These are phyloP conservation scores for Ophiostoma ips DNA, from an alignment of 2,329 filamentous ascomycete species.

Conservation along the genomic window DNA sequence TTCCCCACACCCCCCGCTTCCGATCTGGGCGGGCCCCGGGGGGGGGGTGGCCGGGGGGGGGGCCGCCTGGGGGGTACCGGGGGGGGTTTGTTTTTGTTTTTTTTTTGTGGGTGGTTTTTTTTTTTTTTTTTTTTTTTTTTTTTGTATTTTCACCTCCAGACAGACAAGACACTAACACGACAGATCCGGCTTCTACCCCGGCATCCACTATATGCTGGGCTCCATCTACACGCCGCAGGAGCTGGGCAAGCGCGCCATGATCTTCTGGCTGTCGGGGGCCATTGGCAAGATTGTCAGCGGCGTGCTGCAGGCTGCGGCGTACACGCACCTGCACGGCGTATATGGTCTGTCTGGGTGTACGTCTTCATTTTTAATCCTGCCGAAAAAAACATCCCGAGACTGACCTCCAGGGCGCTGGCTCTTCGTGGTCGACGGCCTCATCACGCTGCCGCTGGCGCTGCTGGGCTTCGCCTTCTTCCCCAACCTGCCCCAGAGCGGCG, in stretches of 20 bases:
- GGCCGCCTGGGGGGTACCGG: no score
- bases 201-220: conserved; percentile 5
- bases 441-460: conserved; percentile 15
- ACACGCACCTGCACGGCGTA: conserved; percentile 23
- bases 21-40: no score
- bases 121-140: no score
- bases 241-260: conserved; percentile 1
- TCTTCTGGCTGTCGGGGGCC: conserved; percentile 17
- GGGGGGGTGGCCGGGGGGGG: no score
- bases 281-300: conserved; percentile 6
- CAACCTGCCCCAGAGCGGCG: conserved; percentile 23
- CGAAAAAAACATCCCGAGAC: background rate
- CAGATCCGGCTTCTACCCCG: conserved; percentile 4
- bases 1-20: no score
- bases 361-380: background rate
- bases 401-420: conserved; percentile 20
- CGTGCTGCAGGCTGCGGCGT: conserved; percentile 16
- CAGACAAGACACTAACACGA: background rate
- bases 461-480: conserved; percentile 15
- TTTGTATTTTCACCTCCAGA: no score
- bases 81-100: no score
- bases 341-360: conserved; percentile 21
- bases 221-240: conserved; percentile 6
- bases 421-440: conserved; percentile 25
- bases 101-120: no score